These are phyloP conservation scores for Colletotrichum tamarilloi DNA, from an alignment of 2,329 filamentous ascomycete genomes.

Conservation along the genomic window DNA sequence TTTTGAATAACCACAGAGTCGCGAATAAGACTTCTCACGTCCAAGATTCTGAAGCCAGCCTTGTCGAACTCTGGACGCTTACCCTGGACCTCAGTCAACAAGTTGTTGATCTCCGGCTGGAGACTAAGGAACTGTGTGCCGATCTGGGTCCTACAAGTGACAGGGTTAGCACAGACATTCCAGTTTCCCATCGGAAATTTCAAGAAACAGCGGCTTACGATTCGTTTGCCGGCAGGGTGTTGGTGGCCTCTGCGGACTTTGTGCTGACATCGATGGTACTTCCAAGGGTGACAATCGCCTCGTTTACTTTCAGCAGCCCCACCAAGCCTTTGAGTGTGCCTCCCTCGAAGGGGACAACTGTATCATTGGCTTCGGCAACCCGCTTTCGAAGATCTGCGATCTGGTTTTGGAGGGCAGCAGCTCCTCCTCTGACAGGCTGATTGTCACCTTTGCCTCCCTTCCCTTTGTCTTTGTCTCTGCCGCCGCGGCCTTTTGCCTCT, in stretches of 20 bases:
- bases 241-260: slow-evolving; percentile 9
- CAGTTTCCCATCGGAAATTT: not conserved
- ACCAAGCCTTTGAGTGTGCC: slow-evolving; percentile 13
- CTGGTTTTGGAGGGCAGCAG: not conserved
- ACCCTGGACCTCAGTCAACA: slow-evolving; percentile 3
- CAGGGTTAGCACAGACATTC: not conserved
- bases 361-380: slow-evolving; percentile 11
- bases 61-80: slow-evolving; percentile 32
- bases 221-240: not conserved
- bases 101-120: slow-evolving; percentile 19
- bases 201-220: slow-evolving; percentile 8
- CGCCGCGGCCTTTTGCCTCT: not conserved
- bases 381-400: slow-evolving; percentile 12
- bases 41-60: slow-evolving; percentile 28
- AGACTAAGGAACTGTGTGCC: slow-evolving; percentile 9
- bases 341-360: slow-evolving; percentile 22
- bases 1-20: slow-evolving; percentile 20
- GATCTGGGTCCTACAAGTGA: not conserved
- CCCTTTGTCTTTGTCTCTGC: not conserved
- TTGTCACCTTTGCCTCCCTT: slow-evolving; percentile 10
- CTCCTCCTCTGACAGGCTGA: slow-evolving; percentile 6
- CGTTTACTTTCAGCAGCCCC: slow-evolving; percentile 29
- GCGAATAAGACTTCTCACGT: slow-evolving; percentile 28
- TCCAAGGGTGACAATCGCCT: slow-evolving; percentile 20
- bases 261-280: slow-evolving; percentile 3